These are phyloP conservation scores for Lagenidium giganteum DNA, from an alignment of 352 stramenopile genomes.

Conservation along the genomic window DNA sequence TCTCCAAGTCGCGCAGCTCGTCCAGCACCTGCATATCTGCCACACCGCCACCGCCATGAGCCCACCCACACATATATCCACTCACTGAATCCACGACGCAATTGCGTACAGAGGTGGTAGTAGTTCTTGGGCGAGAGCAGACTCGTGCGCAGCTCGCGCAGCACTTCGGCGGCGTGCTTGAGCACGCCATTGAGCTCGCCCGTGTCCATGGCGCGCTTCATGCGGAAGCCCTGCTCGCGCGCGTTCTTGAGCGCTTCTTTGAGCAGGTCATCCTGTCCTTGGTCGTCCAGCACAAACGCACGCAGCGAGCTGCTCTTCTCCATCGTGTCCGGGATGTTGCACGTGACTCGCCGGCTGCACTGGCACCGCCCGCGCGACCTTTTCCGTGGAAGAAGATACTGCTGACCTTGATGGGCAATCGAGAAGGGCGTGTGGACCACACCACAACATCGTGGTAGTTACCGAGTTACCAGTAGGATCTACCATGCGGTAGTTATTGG, in stretches of 20 bases:
- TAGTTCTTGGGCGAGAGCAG: conserved; percentile 98
- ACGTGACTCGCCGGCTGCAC: not conserved
- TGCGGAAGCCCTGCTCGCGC: conserved; percentile 75
- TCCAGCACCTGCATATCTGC: conserved; percentile 87
- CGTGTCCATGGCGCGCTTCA: conserved; percentile 79
- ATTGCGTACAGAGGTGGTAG: conserved; percentile 96
- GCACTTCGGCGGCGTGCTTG: conserved; percentile 75
- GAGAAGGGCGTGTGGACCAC: too few relatives aligned
- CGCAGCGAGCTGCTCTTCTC: conserved; percentile 1
- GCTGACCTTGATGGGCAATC: too few relatives aligned
- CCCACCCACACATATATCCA: not conserved
- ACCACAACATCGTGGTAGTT: too few relatives aligned
- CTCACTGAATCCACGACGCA: not conserved
- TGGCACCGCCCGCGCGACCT: not conserved
- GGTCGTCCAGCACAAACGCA: conserved; percentile 56
- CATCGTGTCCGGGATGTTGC: conserved; percentile 1
- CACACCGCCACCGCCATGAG: not conserved
- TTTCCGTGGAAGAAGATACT: too few relatives aligned
- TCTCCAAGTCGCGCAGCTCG: conserved; percentile 94
- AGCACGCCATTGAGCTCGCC: conserved; percentile 72
- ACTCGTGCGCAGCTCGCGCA: conserved; percentile 82
- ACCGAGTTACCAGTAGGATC: too few relatives aligned
- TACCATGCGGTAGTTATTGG: too few relatives aligned
- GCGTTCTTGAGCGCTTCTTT: conserved; percentile 67
- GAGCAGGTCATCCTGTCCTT: conserved; percentile 68